phyloP scores from a whole-genome alignment of 2,329 filamentous ascomycete genomes.

The Diaporthe australafricana region DNA sequence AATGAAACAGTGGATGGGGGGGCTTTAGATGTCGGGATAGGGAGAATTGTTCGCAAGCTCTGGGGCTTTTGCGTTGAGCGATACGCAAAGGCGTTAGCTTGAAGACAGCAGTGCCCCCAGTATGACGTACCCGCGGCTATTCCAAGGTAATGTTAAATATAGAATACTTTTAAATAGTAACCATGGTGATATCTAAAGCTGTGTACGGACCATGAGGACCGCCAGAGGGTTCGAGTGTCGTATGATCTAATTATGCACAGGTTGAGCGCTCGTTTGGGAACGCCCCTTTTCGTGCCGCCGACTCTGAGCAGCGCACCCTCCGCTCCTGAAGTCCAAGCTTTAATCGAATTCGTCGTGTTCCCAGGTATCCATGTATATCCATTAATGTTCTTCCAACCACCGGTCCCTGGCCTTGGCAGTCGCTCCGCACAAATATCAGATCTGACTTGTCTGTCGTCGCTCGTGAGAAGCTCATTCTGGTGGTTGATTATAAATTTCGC shows the following conservation, averaged over 20 bases:
- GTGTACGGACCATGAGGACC: neutral
- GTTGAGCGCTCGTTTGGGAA: neutral
- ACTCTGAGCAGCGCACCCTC: neutral
- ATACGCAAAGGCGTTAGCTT: too few relatives aligned
- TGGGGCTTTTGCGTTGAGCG: too few relatives aligned
- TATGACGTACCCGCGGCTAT: too few relatives aligned
- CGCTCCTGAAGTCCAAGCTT: neutral
- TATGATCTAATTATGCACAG: constrained; percentile 11
- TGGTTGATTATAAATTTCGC: neutral
- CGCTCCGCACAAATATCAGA: neutral
- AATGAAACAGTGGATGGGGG: too few relatives aligned
- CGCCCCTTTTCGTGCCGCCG: neutral
- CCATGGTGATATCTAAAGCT: neutral
- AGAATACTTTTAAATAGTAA: constrained; percentile 17
- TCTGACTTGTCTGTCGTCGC: neutral
- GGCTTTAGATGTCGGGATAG: too few relatives aligned
- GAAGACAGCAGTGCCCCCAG: too few relatives aligned
- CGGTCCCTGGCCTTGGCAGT: neutral
- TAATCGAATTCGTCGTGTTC: neutral
- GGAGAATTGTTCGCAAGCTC: too few relatives aligned
- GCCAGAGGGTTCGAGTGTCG: neutral
- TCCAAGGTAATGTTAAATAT: too few relatives aligned
- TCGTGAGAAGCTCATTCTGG: neutral
- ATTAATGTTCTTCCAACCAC: neutral
- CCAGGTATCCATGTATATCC: constrained; percentile 11